Base-by-base conservation (phyloP, 2,329 filamentous ascomycete species). In the Trichoderma pleuroti region DNA sequence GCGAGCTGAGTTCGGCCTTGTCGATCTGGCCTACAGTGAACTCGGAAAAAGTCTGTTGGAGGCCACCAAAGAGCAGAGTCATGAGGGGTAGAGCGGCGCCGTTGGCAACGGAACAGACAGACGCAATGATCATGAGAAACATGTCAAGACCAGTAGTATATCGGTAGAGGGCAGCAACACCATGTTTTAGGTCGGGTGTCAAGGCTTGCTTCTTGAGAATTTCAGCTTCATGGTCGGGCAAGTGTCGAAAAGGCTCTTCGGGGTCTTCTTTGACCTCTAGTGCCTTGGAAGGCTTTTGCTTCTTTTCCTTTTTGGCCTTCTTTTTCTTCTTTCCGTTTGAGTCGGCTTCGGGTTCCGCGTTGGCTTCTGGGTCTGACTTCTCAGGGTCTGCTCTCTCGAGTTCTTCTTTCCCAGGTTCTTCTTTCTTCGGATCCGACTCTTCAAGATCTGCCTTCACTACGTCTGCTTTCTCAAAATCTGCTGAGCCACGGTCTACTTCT, bases 51-150 rank as follows among this genome's bases (percentile, higher is more conserved):
- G 86, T 87, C 5, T 88, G 88, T 71, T 93, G 89, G 49, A 97
- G 84, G 65, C 90, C 88, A 72, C 93, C 93, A 76, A 97, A 97
- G 39, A 97, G 82, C 71, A 93, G 86, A 0, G 93, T 95, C 89
- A 96, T 95, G 28, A 94, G 82, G 7, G 93, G 93, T 72, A 95
- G 80, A 9, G 91, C 90, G 69, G 92, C 92, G 72, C 93, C 93
- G 21, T 89, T 91, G 39, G 85, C 89, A 74, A 94, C 92, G 73
- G 92, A 86, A 70, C 87, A 88, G 68, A 95, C 75, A 32, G 84
- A 78, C 64, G 90, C 87, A 68, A 93, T 80, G 49, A 80, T 75
- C 52, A 93, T 86, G 76, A 94, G 88, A 72, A 90, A 73, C 18
- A 90, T 76, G 76, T 94, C 92, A 73, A 84, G 86, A 62, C 81